These are phyloP conservation scores for Boletus rex-veris DNA, from an alignment of 768 basidiomycete genomes.

Conservation along the genomic window DNA sequence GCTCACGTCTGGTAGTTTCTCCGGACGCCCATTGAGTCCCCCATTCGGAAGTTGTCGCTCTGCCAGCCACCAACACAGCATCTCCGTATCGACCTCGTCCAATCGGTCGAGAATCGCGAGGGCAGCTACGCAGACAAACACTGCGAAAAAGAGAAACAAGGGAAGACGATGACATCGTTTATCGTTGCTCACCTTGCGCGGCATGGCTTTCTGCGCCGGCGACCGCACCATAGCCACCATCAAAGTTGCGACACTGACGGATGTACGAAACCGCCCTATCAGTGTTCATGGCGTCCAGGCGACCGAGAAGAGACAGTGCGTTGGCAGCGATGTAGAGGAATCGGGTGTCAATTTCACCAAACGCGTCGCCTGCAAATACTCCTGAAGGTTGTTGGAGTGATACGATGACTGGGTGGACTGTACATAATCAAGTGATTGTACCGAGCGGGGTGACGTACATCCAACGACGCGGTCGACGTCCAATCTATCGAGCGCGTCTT, in stretches of 20 bases:
- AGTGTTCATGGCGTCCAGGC: slow-evolving; percentile 62
- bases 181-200: slow-evolving; percentile 61
- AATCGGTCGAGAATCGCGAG: slow-evolving; percentile 84
- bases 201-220: slow-evolving; percentile 93
- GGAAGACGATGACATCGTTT: not conserved
- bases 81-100: slow-evolving; percentile 75
- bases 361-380: slow-evolving; percentile 84
- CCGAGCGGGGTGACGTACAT: slow-evolving; percentile 47
- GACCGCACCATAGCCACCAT: slow-evolving; percentile 86
- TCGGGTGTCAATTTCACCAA: slow-evolving; percentile 91
- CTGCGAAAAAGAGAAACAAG: slow-evolving; percentile 37
- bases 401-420: slow-evolving; percentile 58
- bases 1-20: slow-evolving; percentile 93
- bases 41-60: slow-evolving; percentile 93
- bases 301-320: slow-evolving; percentile 79
- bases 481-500: slow-evolving; percentile 72
- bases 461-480: slow-evolving; percentile 66
- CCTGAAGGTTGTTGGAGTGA: slow-evolving; percentile 85
- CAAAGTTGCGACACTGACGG: slow-evolving; percentile 81
- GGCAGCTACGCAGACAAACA: slow-evolving; percentile 86
- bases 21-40: slow-evolving; percentile 94
- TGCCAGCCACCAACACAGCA: slow-evolving; percentile 87
- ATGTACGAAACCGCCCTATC: slow-evolving; percentile 73
- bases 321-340: slow-evolving; percentile 87
- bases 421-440: not conserved